These are phyloP conservation scores for Parascedosporium putredinis DNA, from an alignment of 2,329 filamentous ascomycete genomes.

Conservation along the genomic window DNA sequence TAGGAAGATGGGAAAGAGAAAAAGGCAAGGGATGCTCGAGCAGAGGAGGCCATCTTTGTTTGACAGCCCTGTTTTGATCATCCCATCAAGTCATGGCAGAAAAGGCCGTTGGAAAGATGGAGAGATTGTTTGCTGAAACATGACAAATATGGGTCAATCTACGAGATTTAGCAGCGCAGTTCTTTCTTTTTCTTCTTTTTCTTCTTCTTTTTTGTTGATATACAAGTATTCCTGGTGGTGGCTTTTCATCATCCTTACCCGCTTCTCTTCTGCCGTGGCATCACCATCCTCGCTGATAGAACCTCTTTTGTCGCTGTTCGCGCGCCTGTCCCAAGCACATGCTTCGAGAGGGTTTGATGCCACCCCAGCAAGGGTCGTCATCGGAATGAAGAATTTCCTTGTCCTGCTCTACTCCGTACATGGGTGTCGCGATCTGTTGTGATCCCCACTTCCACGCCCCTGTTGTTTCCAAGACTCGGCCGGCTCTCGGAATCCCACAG, in stretches of 20 bases:
- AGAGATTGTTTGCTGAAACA: background rate
- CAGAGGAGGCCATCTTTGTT: too few species aligned
- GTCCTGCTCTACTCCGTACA: background rate
- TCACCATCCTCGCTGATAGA: too few species aligned
- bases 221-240: background rate
- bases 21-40: too few species aligned
- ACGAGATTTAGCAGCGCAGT: background rate
- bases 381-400: constrained; percentile 4
- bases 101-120: background rate
- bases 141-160: constrained; percentile 3
- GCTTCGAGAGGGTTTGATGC: too few species aligned
- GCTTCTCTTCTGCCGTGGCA: too few species aligned
- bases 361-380: background rate
- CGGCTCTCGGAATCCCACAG: constrained; percentile 4
- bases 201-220: background rate
- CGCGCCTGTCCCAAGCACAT: too few species aligned
- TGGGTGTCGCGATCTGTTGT: background rate
- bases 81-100: background rate
- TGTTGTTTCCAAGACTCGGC: constrained; percentile 5
- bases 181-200: background rate
- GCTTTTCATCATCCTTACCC: too few species aligned
- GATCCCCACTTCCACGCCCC: constrained; percentile 1
- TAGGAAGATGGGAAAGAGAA: too few species aligned
- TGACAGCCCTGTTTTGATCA: background rate
- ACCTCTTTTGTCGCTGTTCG: too few species aligned